Percentiles rank a stretch among this genome's conserved stretches.
These are phyloP conservation scores for Parathielavia hyrcaniae DNA, from an alignment of 495 filamentous ascomycete species.

Conservation along the genomic window DNA sequence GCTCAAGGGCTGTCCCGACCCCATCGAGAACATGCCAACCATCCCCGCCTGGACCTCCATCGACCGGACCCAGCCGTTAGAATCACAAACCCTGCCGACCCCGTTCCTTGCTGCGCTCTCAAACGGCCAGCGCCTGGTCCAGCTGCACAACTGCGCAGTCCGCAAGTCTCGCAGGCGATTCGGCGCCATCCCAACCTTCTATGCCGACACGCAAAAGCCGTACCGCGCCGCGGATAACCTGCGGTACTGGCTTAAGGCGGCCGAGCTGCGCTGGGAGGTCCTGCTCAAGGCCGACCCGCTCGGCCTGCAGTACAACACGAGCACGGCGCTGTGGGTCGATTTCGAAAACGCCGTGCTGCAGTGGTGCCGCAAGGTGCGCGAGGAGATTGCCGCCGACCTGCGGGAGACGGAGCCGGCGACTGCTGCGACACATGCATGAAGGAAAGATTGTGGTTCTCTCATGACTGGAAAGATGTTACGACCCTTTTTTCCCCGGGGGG, in stretches of 20 bases:
- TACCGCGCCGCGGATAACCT: slow-evolving; percentile 92
- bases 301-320: slow-evolving; percentile 67
- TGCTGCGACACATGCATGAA: background rate
- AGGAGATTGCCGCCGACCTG: slow-evolving; percentile 57
- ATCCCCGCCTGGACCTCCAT: slow-evolving; percentile 68
- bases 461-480: slow-evolving; percentile 24
- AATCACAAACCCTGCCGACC: slow-evolving; percentile 51
- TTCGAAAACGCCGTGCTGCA: slow-evolving; percentile 74
- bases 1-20: slow-evolving; percentile 31
- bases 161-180: slow-evolving; percentile 78
- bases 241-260: slow-evolving; percentile 91
- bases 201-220: slow-evolving; percentile 85
- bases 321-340: slow-evolving; percentile 61
- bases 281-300: slow-evolving; percentile 79
- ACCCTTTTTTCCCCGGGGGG: slow-evolving; percentile 11
- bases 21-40: slow-evolving; percentile 33
- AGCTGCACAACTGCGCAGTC: slow-evolving; percentile 82
- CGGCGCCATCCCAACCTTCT: slow-evolving; percentile 82
- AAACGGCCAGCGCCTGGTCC: slow-evolving; percentile 74
- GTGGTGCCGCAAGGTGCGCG: slow-evolving; percentile 71
- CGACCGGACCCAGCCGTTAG: slow-evolving; percentile 31
- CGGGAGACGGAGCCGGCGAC: slow-evolving; percentile 2
- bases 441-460: background rate
- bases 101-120: slow-evolving; percentile 66
- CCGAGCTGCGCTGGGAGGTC: slow-evolving; percentile 89